Base-by-base conservation (phyloP, 768 basidiomycete species). In the Pulveroboletus sp. region DNA sequence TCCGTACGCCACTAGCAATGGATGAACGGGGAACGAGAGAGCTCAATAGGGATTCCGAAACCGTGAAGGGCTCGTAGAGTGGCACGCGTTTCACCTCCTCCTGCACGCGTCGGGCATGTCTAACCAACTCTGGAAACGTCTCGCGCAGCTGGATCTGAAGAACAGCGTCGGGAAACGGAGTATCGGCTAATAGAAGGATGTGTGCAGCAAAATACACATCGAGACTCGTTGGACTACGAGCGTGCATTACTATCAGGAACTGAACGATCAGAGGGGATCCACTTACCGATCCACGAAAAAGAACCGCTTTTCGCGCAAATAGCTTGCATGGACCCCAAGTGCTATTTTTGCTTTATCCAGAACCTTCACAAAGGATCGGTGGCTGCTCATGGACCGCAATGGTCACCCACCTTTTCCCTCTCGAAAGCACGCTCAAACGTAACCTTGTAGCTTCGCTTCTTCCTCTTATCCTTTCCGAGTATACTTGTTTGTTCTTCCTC, bases 161-260 rank as follows among this genome's bases (percentile, higher is more conserved):
- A 14, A 81, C 62, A 3, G 79, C 67, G 55, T 89, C 81, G 1
- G 85, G 82, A 49, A 82, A 83, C 33, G 80, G 76, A 6, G 83
- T 77, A 39, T 76, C 66, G 4, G 74, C 52, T 4, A 90, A 68
- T 30, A 89, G 71, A 30, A 88, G 73, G 26, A 85, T 70, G 54
- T 89, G 85, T 6, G 87, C 78, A 15, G 89, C 85, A 17, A 90
- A 68, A 33, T 80, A 62, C 21, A 85, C 63, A 53, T 92, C 89
- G 15, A 89, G 64, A 5, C 76, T 74, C 1, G 84, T 80, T 11
- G 76, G 76, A 40, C 88, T 91, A 46, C 17, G 32, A 18, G 5
- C 14, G 21, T 35, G 21, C 15, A 38, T 52, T 42, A 42, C 47
- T 8, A 15, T 40, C 18, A 39, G 45, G 32, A 30, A 44, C 37